These are phyloP conservation scores for Kluyveromyces lactis DNA, from an alignment of 805 yeast genomes.

Conservation along the genomic window DNA sequence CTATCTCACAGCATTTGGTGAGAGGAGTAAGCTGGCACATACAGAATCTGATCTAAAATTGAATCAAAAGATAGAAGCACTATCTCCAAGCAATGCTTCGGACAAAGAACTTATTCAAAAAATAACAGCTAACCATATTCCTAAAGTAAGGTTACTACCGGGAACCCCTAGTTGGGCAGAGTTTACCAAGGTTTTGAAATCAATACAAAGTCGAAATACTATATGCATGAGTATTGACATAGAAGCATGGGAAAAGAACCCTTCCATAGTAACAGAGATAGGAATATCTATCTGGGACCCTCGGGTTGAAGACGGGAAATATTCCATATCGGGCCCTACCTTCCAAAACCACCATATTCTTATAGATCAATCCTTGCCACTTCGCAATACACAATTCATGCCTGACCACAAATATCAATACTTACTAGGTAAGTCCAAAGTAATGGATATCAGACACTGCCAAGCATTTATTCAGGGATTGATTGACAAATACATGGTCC, in stretches of 20 bases:
- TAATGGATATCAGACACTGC: slow-evolving; percentile 33
- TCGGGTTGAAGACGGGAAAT: slow-evolving; percentile 28
- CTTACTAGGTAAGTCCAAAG: slow-evolving; percentile 40
- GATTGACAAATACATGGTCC: slow-evolving; percentile 36
- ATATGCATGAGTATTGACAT: slow-evolving; percentile 43
- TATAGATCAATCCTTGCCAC: slow-evolving; percentile 35
- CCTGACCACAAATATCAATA: slow-evolving; percentile 45
- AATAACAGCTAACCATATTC: slow-evolving; percentile 1
- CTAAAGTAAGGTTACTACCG: not conserved
- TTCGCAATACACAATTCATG: slow-evolving; percentile 45
- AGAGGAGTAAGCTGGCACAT: not conserved
- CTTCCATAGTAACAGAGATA: slow-evolving; percentile 41
- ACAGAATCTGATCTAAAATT: not conserved
- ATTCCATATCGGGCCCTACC: slow-evolving; percentile 31
- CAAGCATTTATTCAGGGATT: slow-evolving; percentile 34
- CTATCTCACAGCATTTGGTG: not conserved
- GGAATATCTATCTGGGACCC: slow-evolving; percentile 55
- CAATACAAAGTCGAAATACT: slow-evolving; percentile 8
- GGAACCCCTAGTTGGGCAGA: slow-evolving; percentile 3
- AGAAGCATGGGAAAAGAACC: slow-evolving; percentile 47
- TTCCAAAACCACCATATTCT: slow-evolving; percentile 37
- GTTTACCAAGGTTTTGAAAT: not conserved
- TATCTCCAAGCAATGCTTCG: not conserved
- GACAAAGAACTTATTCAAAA: slow-evolving; percentile 1
- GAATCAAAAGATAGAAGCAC: slow-evolving; percentile 1